Base-by-base conservation (phyloP, 169 alveolate genomes). In the Fabrea salina region DNA sequence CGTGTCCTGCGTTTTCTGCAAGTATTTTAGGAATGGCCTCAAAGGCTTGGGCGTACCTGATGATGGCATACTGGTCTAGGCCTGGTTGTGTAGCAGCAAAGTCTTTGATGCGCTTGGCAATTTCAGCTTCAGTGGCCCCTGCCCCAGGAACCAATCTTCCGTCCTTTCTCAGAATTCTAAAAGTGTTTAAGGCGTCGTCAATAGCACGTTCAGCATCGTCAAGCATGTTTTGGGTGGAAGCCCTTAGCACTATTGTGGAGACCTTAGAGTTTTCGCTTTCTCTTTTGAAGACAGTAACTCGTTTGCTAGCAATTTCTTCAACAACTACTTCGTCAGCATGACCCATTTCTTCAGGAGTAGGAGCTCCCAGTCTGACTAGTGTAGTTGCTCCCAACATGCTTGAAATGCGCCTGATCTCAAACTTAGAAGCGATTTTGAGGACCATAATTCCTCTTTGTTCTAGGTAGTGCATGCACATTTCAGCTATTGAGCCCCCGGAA, bases 141-240 rank as follows among this genome's bases (percentile, higher is more conserved):
- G 97, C 99, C 25, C 99, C 99, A 43, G 98, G 96, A 30, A 97
- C 93, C 84, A 92, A 95, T 25, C 97, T 83, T 25, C 90, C 87
- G 75, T 94, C 96, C 81, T 93, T 93, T 11, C 95, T 94, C 19
- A 49, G 27, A n/a, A 19, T 16, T 37, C 64, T 70, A 49, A 70
- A 70, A 6, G 79, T 49, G 37, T 70, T 70, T 19, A 70, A 41
- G 25, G 98, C 98, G 82, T 96, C 97, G 89, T 97, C 99, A 40
- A 99, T 94, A 22, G 99, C 99, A 84, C 99, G 92, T 88, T 98
- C 99, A 79, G 98, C 95, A 91, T 99, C 99, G 79, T 99, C 99
- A 64, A 99, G 86, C 57, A 96, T 85, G 85, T 97, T 95, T 82
- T 94, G 93, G 2, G 99, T 97, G 32, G 99, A 96, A 7, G 99